Base-by-base conservation (phyloP, 257 asterid genomes). In the Mitragyna speciosa region DNA sequence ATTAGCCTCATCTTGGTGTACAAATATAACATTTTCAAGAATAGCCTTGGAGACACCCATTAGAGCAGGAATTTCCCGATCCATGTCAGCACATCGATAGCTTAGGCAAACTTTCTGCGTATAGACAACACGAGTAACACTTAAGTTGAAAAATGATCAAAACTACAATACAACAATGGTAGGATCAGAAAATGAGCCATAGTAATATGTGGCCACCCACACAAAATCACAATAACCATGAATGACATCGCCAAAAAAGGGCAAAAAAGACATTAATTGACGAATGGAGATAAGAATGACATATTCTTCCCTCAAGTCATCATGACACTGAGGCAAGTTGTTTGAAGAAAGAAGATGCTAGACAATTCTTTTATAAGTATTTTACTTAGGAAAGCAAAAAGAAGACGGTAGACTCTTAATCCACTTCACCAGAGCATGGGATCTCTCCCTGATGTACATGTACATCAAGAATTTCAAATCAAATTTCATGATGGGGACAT, bases 61-160 rank as follows among this genome's bases (percentile, higher is more conserved):
- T 77, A 95, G 93, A 80, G 97, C 97, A 81, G 99, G 99, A 82
- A 95, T 95, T 88, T 95, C 98, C 70, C 99, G 91, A 85, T 95
- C 99, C 98, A 95, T 93, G 84, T 95, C 99, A 85, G 99, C 99
- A 83, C 99, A 95, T 81, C 99, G 90, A 82, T 94, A 95, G 91
- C 99, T 95, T 79, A 95, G 87, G 88, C 98, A 93, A 82, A 95
- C 97, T 88, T 95, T 95, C 99, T 95, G 97, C 86, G 88, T 71
- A 79, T 79, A 76, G 78, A 73, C n/a, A 30, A 20, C 33, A 49
- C 43, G 28, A 71, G 72, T 73, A 41, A 83, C 72, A 71, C 78
- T 74, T 69, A 83, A 87, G 77, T 59, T 19, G 12, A 39, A 66
- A 75, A 74, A 75, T 24, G 30, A 36, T 36, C 20, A 12, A 9